Evolutionary conservation across 1,284 basidiomycete genomes (phyloP).

Genomic region (Coniferiporia sulphurascens): DNA sequence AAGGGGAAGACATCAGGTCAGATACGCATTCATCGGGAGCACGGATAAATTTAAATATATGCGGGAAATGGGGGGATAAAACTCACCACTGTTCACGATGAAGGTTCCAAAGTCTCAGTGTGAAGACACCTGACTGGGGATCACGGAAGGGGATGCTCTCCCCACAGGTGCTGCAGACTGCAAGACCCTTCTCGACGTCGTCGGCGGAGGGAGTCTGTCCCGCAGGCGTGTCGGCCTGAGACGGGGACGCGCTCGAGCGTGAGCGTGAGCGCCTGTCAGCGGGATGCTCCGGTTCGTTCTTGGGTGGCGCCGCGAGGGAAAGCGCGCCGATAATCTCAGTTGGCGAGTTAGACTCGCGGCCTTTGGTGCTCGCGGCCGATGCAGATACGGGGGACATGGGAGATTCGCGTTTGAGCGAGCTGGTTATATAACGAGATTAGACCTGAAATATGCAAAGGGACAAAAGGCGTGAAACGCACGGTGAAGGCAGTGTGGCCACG

Average conservation of each 20-base stretch:
- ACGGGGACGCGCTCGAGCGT: neutral
- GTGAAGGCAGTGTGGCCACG: conserved; percentile 9
- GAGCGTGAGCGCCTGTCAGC: neutral
- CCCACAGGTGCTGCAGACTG: conserved; percentile 60
- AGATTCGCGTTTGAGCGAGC: conserved; percentile 12
- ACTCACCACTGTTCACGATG: conserved; percentile 57
- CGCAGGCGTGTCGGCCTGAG: neutral
- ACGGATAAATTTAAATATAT: neutral
- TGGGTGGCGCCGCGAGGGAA: neutral
- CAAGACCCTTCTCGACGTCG: conserved; percentile 40
- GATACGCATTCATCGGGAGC: neutral
- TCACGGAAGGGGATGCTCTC: conserved; percentile 59
- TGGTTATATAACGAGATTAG: neutral
- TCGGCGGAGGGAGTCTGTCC: neutral
- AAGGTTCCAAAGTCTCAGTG: conserved; percentile 62
- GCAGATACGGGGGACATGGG: conserved; percentile 4
- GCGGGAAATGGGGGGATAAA: neutral
- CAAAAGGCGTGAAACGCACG: conserved; percentile 2
- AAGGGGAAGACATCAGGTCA: neutral
- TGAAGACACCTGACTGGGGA: conserved; percentile 53
- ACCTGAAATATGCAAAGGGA: neutral
- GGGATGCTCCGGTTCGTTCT: neutral
- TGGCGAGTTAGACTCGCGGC: neutral
- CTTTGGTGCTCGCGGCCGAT: neutral
- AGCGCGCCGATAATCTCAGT: conserved; percentile 1